Evolutionary conservation across 2,329 filamentous ascomycete species (phyloP), one percentile per base, ranked within the genome.

Genomic region (Mycosphaerelloides madeirae): DNA sequence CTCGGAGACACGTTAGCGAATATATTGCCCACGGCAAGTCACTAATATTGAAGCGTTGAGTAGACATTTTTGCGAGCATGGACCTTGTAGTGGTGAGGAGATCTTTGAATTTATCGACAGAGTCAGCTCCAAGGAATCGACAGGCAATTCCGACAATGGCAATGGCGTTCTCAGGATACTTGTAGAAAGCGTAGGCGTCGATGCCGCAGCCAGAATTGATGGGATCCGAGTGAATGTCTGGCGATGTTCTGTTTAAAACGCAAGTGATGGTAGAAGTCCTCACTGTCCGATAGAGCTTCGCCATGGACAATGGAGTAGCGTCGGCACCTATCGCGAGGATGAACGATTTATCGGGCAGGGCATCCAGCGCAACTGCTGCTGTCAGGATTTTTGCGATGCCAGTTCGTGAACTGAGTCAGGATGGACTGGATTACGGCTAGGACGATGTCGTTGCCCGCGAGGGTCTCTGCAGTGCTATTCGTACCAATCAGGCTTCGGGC

Each of bases 131-230:
- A 1, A 48, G 44, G 12, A 51, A 33, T 19, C 41, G 42, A 32
- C 48, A 48, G 3, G 50, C 28, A 42, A 53, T 51, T n/a, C 45
- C 50, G 36, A 49, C 44, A 12, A 50, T 38, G 11, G 50, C 50
- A 5, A 52, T 45, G 7, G 40, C 36, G 31, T 41, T 29, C 14
- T 44, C 29, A n/a, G 39, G 35, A 35, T 36, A 47, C 7, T 22
- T 4, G 31, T 14, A 9, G 18, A 9, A 13, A 1, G 5, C 18
- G 13, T 29, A 14, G 15, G 15, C 7, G 14, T 7, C 16, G 13
- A 15, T n/a, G 38, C 16, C 15, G 41, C 25, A 12, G 19, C 15
- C 12, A n/a, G n/a, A 8, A 32, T 29, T n/a, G 8, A n/a, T n/a
- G 8, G 28, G 28, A 8, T 8, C 28, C 8, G 28, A 29, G n/a